These are phyloP conservation scores for Coemansia sp. DNA, from an alignment of 192 early-diverging fungal genomes.

Conservation along the genomic window DNA sequence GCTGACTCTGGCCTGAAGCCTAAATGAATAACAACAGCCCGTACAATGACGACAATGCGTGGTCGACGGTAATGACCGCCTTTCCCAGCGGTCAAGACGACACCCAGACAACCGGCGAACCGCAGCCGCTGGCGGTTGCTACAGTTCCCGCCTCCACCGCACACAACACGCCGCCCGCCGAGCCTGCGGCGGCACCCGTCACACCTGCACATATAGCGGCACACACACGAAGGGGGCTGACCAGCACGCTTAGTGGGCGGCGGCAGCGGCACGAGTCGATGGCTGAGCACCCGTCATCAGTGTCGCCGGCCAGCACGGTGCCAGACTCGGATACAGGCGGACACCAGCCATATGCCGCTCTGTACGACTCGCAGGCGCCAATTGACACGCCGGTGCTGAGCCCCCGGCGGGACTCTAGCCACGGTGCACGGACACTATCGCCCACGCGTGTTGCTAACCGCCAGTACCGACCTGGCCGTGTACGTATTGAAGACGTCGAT, in stretches of 20 bases:
- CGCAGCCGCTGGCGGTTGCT: background rate
- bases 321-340: conserved; percentile 10
- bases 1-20: background rate
- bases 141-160: conserved; percentile 1
- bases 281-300: conserved; percentile 8
- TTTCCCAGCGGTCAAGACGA: background rate
- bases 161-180: background rate
- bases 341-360: conserved; percentile 5
- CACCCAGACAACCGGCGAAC: background rate
- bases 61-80: conserved; percentile 31
- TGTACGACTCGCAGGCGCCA: conserved; percentile 18
- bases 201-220: conserved; percentile 1
- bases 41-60: conserved; percentile 29
- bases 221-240: conserved; percentile 32
- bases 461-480: background rate
- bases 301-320: conserved; percentile 17
- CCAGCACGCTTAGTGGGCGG: conserved; percentile 41
- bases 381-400: conserved; percentile 14
- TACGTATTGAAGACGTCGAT: conserved; percentile 2
- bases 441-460: background rate
- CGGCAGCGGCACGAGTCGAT: conserved; percentile 23
- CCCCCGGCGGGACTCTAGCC: conserved; percentile 3
- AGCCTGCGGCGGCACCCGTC: background rate
- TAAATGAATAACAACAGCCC: conserved; percentile 7
- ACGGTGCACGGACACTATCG: background rate